phyloP scores from a whole-genome alignment of 2,329 filamentous ascomycete genomes.

The Ceratocystis cacaofunesta region DNA sequence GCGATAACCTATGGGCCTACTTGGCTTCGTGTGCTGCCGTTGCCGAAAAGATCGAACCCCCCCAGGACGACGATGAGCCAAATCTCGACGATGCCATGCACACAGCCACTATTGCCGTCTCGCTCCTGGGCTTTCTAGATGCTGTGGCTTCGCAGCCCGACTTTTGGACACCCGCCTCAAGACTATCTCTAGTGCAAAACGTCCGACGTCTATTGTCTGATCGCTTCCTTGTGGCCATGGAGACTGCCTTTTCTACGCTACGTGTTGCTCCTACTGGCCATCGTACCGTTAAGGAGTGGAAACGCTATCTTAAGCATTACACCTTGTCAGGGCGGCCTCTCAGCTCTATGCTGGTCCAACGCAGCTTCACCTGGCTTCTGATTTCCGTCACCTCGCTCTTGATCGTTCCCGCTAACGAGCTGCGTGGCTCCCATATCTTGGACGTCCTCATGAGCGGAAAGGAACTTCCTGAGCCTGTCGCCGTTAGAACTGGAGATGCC shows the following conservation, averaged over 20 bases:
- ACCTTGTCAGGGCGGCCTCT: conserved; percentile 63
- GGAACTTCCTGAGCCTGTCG: conserved; percentile 21
- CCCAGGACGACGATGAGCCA: conserved; percentile 39
- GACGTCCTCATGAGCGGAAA: conserved; percentile 54
- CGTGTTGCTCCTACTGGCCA: conserved; percentile 60
- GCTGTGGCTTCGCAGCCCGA: conserved; percentile 62
- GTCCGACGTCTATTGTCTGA: conserved; percentile 66
- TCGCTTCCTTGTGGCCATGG: conserved; percentile 68
- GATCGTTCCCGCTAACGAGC: conserved; percentile 44
- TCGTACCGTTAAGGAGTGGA: conserved; percentile 66
- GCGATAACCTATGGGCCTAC: conserved; percentile 55
- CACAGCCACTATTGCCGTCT: conserved; percentile 63
- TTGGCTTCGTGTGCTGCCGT: conserved; percentile 53
- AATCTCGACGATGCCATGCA: conserved; percentile 52
- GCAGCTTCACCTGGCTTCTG: conserved; percentile 74
- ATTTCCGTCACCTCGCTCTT: conserved; percentile 64
- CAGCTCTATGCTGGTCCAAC: conserved; percentile 79
- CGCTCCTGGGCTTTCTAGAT: conserved; percentile 79
- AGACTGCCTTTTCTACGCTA: conserved; percentile 80
- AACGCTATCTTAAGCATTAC: conserved; percentile 70
- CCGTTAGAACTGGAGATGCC: conserved; percentile 23
- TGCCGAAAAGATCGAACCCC: conserved; percentile 39
- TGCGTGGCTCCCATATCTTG: conserved; percentile 51
- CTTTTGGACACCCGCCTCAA: conserved; percentile 67
- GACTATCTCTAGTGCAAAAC: conserved; percentile 56